Evolutionary conservation across 2,329 filamentous ascomycete genomes (phyloP).

Genomic region (Zasmidium citrigriseum): DNA sequence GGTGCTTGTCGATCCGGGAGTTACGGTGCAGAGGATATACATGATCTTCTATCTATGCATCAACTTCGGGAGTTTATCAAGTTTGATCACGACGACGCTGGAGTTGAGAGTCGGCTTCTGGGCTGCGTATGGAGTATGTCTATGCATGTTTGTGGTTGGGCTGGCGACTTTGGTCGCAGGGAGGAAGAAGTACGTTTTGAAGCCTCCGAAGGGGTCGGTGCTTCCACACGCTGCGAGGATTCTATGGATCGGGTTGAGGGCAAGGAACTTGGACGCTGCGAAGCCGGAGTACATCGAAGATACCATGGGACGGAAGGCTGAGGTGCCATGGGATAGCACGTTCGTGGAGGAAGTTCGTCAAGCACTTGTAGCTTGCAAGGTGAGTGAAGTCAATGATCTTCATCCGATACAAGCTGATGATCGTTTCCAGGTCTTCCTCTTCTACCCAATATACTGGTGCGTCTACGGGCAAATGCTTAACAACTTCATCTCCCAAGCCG

Average conservation of each 20-base stretch:
- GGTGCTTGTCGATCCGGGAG: constrained; percentile 47
- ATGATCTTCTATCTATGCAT: constrained; percentile 52
- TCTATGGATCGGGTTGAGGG: constrained; percentile 56
- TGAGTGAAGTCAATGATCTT: not conserved
- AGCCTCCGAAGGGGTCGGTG: constrained; percentile 70
- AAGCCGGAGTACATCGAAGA: constrained; percentile 67
- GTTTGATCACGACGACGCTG: constrained; percentile 53
- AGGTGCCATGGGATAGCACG: constrained; percentile 77
- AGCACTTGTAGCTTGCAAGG: constrained; percentile 62
- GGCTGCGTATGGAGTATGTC: constrained; percentile 61
- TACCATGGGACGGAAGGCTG: constrained; percentile 56
- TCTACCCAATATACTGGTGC: constrained; percentile 56
- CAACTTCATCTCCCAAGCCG: constrained; percentile 48
- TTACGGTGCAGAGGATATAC: constrained; percentile 39
- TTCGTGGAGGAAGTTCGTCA: constrained; percentile 76
- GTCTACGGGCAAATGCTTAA: constrained; percentile 57
- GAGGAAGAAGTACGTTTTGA: constrained; percentile 54
- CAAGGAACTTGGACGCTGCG: constrained; percentile 51
- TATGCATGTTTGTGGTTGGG: constrained; percentile 63
- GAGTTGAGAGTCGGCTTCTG: constrained; percentile 67
- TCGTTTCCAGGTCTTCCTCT: constrained; percentile 54
- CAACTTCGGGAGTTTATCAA: constrained; percentile 67
- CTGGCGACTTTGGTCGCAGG: constrained; percentile 52
- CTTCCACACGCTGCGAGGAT: constrained; percentile 60
- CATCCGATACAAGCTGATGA: not conserved